A percentile compares a stretch with the other conserved stretches of the same genome.
Conservation (phyloP, 2,329 filamentous ascomycete genomes). For the Xylaria sp. region DNA sequence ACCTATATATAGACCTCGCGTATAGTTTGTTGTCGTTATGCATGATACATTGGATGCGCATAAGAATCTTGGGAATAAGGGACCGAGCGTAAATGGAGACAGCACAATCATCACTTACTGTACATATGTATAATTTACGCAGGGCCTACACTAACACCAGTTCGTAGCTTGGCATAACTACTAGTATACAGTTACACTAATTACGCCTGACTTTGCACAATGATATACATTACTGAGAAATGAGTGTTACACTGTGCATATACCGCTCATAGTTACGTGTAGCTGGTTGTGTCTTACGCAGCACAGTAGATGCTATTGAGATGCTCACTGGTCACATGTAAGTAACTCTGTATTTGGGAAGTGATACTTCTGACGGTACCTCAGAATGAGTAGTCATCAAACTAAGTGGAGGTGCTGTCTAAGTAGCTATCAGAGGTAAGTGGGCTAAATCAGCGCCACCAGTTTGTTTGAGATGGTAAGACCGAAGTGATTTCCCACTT, state of each 20-base stretch:
- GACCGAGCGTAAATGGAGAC: constrained; percentile 2
- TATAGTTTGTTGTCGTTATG: background rate
- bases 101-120: background rate
- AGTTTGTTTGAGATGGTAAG: background rate
- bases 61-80: background rate
- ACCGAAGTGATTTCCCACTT: constrained; percentile 11
- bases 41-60: background rate
- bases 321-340: no score
- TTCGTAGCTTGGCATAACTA: background rate
- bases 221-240: background rate
- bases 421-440: background rate
- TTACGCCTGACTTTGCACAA: background rate
- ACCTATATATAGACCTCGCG: no score
- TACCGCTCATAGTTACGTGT: background rate
- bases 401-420: background rate
- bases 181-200: background rate
- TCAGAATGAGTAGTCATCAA: background rate
- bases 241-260: background rate
- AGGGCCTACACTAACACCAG: background rate
- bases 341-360: no score
- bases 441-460: constrained; percentile 1
- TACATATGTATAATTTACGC: background rate
- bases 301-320: no score
- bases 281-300: background rate
- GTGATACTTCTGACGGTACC: no score